Conservation (phyloP, 2,329 filamentous ascomycete species). For the Hirsutella thompsonii region DNA sequence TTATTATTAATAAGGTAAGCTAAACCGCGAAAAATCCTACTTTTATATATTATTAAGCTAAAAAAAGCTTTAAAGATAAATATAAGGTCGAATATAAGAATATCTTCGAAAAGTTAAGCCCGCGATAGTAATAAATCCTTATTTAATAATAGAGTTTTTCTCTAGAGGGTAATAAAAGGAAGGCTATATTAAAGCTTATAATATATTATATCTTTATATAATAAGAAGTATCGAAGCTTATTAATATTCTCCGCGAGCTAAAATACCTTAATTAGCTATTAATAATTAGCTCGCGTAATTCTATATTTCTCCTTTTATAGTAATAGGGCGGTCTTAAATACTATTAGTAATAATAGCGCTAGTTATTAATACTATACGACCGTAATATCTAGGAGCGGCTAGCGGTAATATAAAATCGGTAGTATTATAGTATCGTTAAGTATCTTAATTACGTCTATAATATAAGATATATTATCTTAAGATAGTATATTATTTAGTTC, state of each 20-base stretch:
- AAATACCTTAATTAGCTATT: neutral
- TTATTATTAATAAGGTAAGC: neutral
- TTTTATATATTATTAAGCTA: neutral
- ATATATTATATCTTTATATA: neutral
- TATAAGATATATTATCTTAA: neutral
- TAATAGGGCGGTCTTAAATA: neutral
- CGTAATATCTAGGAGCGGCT: neutral
- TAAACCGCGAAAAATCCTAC: neutral
- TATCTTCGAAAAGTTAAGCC: neutral
- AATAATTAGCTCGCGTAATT: neutral
- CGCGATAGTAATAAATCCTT: neutral
- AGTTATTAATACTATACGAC: neutral
- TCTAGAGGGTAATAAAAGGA: neutral
- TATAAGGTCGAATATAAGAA: neutral
- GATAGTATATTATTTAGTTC: neutral
- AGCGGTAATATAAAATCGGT: neutral
- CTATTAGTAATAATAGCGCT: neutral
- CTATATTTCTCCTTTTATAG: neutral
- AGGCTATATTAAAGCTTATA: neutral
- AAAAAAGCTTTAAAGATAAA: neutral
- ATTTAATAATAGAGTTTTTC: neutral
- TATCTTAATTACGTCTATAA: neutral
- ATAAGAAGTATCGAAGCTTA: neutral
- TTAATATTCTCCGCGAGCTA: neutral
- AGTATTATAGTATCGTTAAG: neutral